Base-by-base conservation (phyloP, 1,284 basidiomycete genomes). In the Pseudozyma thailandica region DNA sequence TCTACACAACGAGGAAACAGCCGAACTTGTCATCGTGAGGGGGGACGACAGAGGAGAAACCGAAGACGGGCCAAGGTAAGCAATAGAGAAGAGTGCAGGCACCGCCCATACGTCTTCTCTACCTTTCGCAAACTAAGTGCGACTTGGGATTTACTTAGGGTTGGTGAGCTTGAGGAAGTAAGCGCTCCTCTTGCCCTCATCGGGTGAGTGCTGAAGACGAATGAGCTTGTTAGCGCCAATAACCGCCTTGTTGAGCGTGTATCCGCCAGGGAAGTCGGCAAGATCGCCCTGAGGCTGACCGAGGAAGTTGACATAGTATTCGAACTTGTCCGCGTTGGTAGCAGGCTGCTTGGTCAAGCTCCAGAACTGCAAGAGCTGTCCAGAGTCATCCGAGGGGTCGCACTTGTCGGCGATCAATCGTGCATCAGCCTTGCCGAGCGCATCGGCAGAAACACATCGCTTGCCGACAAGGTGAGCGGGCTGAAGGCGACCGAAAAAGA, bases 341-440 rank as follows among this genome's bases (percentile, higher is more conserved):
- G 52, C 50, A 10, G 60, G 63, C 59, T 66, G 64, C 30, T 72
- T 63, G 52, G 72, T 71, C 38, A 74, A 39, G 47, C 54, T 68
- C 68, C 66, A 74, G 56, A 63, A 72, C 56, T 74, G 72, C 16
- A 54, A 28, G 26, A 74, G 41, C 54, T 74, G 72, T 37, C 47
- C 68, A 30, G 72, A 74, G 39, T 74, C 72, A 44, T 74, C 72
- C 23, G 50, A 52, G 20, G 49, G 42, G 1, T 54, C 44, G 50
- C 72, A 74, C 35, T 53, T 63, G 48, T 45, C 72, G 4, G 70
- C 59, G 43, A 72, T 53, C 35, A 72, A 39, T 1, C 70, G 45
- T 6, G 45, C 59, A 27, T 63, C 44, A 20, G 4, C 10, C n/a
- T 50, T 6, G 1, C 48, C 59, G 7, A 72, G 53, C 23, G 42